Percentiles rank a stretch among this genome's conserved stretches.
phyloP scores from a whole-genome alignment of 73 alveolate species.

The Paramecium sonneborni region DNA sequence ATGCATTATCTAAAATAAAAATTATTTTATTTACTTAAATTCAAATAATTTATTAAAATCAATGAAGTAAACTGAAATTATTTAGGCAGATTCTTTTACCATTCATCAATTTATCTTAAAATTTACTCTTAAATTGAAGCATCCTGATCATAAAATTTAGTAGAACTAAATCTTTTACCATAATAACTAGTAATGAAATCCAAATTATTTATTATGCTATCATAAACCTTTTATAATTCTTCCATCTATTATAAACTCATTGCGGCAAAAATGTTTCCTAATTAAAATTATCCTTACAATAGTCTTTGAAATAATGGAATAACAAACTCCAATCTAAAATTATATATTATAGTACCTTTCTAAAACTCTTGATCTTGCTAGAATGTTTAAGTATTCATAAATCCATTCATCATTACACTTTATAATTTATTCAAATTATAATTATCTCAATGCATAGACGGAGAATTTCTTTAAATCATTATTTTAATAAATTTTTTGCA shows the following conservation, averaged over 20 bases:
- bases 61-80: not conserved
- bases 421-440: not conserved
- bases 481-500: not conserved
- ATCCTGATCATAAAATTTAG: not conserved
- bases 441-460: not conserved
- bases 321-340: not conserved
- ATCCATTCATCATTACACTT: not conserved
- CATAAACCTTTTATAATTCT: not conserved
- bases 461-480: not conserved
- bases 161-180: not conserved
- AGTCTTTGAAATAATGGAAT: not conserved
- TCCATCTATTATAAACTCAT: not conserved
- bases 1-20: not conserved
- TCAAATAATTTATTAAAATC: not conserved
- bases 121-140: not conserved
- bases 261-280: not conserved
- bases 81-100: not conserved
- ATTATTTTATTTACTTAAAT: not conserved
- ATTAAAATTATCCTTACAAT: not conserved
- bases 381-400: not conserved
- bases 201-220: not conserved
- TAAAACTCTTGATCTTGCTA: not conserved
- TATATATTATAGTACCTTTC: not conserved
- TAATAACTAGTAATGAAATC: not conserved
- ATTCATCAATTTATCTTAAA: not conserved